Conservation (phyloP, 805 yeast genomes). For the Nakazawaea wickerhamii region DNA sequence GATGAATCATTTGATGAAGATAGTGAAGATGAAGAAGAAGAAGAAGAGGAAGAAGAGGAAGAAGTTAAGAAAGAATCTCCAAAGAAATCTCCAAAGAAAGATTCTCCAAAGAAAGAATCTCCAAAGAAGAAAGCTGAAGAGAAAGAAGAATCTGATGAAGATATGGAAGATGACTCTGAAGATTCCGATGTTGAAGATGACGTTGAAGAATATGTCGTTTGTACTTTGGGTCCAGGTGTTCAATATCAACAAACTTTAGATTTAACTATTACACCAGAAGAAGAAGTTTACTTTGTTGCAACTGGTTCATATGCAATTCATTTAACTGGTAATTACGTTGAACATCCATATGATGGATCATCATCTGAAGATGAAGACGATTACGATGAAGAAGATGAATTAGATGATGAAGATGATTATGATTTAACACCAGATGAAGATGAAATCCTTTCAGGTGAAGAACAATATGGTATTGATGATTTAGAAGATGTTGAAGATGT, state of each 20-base stretch:
- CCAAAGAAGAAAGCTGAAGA: constrained; percentile 26
- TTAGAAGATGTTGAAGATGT: constrained; percentile 66
- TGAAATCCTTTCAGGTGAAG: constrained; percentile 48
- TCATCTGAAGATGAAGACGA: constrained; percentile 46
- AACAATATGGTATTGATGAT: constrained; percentile 50
- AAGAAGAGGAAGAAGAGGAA: constrained; percentile 25
- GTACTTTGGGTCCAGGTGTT: constrained; percentile 83
- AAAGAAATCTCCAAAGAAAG: constrained; percentile 30
- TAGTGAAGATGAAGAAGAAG: constrained; percentile 36
- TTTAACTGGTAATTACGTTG: constrained; percentile 91
- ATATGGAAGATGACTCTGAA: constrained; percentile 48
- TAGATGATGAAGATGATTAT: constrained; percentile 44
- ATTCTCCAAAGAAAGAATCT: constrained; percentile 26
- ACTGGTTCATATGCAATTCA: constrained; percentile 94
- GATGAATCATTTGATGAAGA: constrained; percentile 42
- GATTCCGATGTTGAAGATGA: constrained; percentile 66
- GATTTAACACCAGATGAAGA: constrained; percentile 76
- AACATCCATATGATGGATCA: constrained; percentile 85
- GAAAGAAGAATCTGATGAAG: constrained; percentile 37
- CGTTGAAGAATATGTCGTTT: constrained; percentile 76
- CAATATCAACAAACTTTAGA: constrained; percentile 90
- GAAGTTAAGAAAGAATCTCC: constrained; percentile 22
- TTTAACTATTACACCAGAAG: constrained; percentile 85
- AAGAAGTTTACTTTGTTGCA: constrained; percentile 89
- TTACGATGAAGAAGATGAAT: constrained; percentile 43